These are phyloP conservation scores for Gracilaria caudata DNA, from an alignment of 23 red algal species.

Conservation along the genomic window DNA sequence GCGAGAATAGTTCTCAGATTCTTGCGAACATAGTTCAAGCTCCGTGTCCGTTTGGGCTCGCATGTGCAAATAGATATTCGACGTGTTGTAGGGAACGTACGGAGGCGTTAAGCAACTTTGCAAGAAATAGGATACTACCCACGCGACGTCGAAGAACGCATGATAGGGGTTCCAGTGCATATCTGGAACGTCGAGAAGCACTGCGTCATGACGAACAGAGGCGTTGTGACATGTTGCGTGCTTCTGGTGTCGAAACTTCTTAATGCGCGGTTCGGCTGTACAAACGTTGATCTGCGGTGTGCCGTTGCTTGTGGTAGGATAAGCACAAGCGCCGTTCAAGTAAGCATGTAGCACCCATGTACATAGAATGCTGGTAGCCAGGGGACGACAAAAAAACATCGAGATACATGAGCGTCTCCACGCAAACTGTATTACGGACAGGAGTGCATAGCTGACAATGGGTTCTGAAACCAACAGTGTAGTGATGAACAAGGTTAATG, in stretches of 20 bases:
- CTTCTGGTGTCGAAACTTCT: background rate
- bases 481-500: background rate
- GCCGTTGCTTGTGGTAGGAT: background rate
- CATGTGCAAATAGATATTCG: background rate
- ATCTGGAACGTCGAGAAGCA: background rate
- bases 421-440: background rate
- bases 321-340: background rate
- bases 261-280: background rate
- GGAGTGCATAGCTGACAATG: background rate
- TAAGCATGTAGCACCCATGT: background rate
- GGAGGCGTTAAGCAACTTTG: background rate
- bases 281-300: background rate
- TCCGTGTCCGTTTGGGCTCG: constrained; percentile 4
- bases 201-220: background rate
- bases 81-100: background rate
- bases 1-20: background rate
- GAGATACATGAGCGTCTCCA: background rate
- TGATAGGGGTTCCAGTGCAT: background rate
- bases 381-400: background rate
- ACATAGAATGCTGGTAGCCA: background rate
- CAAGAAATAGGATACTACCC: background rate
- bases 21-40: background rate
- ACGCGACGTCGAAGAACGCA: background rate
- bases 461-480: background rate
- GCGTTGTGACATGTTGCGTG: background rate